A percentile compares a stretch with the other conserved stretches of the same genome.
Evolutionary conservation across 768 basidiomycete genomes (phyloP).

Genomic region (Suillus spraguei): DNA sequence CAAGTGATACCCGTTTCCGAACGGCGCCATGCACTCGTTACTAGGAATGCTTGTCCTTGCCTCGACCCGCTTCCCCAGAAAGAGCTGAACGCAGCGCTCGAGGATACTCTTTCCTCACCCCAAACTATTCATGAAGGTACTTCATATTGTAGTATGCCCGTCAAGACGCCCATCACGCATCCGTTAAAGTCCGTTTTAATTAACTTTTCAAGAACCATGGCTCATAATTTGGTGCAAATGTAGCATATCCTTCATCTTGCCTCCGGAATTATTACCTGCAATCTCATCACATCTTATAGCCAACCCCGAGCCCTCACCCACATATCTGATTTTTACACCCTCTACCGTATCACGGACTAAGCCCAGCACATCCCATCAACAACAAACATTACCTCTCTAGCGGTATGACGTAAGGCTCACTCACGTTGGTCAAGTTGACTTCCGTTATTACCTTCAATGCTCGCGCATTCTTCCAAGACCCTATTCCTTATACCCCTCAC

Average conservation of each 20-base stretch:
- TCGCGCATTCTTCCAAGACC: conserved; percentile 20
- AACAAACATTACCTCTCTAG: conserved; percentile 22
- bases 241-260: conserved; percentile 61
- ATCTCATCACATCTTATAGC: conserved; percentile 40
- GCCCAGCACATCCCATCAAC: conserved; percentile 48
- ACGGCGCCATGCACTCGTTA: conserved; percentile 26
- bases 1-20: conserved; percentile 21
- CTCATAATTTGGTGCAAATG: neutral
- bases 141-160: conserved; percentile 8
- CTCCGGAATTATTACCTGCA: conserved; percentile 46
- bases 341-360: conserved; percentile 41
- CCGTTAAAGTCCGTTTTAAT: conserved; percentile 73
- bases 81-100: conserved; percentile 57
- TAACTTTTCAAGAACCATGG: neutral
- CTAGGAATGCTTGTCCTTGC: conserved; percentile 11
- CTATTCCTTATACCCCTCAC: conserved; percentile 21
- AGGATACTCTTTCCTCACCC: conserved; percentile 36
- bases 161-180: conserved; percentile 80
- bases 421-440: conserved; percentile 45
- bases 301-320: conserved; percentile 26
- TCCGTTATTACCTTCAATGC: conserved; percentile 25
- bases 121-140: conserved; percentile 12
- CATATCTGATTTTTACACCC: conserved; percentile 32
- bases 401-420: conserved; percentile 26
- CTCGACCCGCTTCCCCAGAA: conserved; percentile 40